Percentiles rank a stretch among this genome's conserved stretches.
Evolutionary conservation across 768 basidiomycete species (phyloP).

Genomic region (Tubosaeta brunneosetosa): DNA sequence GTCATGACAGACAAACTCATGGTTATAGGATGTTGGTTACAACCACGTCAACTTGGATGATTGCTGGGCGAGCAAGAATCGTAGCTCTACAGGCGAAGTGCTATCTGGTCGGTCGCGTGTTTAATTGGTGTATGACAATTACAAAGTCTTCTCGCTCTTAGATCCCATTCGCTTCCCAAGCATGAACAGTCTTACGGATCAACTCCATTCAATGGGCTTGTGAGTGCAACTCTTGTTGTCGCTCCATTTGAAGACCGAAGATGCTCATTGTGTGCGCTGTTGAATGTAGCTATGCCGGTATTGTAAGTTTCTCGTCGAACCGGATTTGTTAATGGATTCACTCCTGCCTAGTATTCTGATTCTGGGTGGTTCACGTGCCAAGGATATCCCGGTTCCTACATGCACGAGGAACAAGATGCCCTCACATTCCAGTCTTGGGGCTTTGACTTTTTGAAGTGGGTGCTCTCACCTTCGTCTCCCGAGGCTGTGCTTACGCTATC

Average conservation of each 20-base stretch:
- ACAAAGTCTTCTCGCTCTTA: slow-evolving; percentile 14
- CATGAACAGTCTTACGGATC: slow-evolving; percentile 51
- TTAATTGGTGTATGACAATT: background rate
- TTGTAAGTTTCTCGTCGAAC: slow-evolving; percentile 36
- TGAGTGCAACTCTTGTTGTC: slow-evolving; percentile 25
- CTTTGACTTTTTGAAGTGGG: slow-evolving; percentile 60
- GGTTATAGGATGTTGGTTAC: slow-evolving; percentile 49
- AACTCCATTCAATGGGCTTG: slow-evolving; percentile 54
- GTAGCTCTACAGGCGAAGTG: slow-evolving; percentile 48
- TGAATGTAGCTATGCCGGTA: slow-evolving; percentile 48
- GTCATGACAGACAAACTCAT: background rate
- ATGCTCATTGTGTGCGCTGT: slow-evolving; percentile 1
- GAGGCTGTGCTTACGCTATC: background rate
- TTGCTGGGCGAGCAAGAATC: slow-evolving; percentile 55
- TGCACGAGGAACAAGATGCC: slow-evolving; percentile 57
- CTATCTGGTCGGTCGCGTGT: slow-evolving; percentile 42
- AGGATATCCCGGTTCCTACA: slow-evolving; percentile 56
- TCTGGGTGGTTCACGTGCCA: slow-evolving; percentile 66
- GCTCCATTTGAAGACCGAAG: background rate
- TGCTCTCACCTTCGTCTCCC: background rate
- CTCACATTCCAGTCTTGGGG: slow-evolving; percentile 58
- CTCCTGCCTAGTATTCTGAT: slow-evolving; percentile 49
- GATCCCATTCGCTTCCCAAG: slow-evolving; percentile 50
- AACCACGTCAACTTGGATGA: slow-evolving; percentile 59
- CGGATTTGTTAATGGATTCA: background rate